These are phyloP conservation scores for Paecilomyces variotii DNA, from an alignment of 2,329 filamentous ascomycete species.

Conservation along the genomic window DNA sequence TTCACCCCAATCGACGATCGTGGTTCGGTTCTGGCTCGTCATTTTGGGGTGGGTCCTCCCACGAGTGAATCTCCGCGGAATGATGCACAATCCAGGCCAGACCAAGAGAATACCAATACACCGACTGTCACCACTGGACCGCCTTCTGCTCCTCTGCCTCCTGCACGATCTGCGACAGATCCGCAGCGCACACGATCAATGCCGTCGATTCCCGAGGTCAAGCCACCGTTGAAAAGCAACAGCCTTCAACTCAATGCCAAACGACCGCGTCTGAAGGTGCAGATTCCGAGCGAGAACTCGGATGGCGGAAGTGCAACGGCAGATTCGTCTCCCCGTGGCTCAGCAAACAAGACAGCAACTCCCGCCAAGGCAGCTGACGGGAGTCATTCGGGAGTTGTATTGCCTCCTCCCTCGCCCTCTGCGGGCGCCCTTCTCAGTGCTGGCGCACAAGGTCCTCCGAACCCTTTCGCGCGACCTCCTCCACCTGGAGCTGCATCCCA, in stretches of 20 bases:
- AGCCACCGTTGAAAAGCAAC: conserved; percentile 69
- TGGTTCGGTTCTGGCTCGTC: conserved; percentile 77
- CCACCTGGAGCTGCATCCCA: conserved; percentile 49
- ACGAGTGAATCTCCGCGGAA: conserved; percentile 39
- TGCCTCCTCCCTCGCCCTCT: conserved; percentile 89
- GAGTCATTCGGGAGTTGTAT: conserved; percentile 62
- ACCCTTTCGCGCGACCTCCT: conserved; percentile 84
- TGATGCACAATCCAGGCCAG: conserved; percentile 33
- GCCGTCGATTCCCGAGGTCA: conserved; percentile 60
- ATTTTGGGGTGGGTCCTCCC: conserved; percentile 61
- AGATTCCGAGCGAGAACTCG: conserved; percentile 87
- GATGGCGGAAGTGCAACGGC: conserved; percentile 65
- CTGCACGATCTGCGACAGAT: conserved; percentile 43
- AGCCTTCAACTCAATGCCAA: conserved; percentile 61
- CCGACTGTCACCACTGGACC: conserved; percentile 48
- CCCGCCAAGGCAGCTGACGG: conserved; percentile 49
- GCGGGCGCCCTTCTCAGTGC: conserved; percentile 79
- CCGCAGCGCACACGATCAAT: conserved; percentile 44
- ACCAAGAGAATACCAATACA: conserved; percentile 46
- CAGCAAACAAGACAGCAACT: conserved; percentile 53
- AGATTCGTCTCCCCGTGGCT: conserved; percentile 57
- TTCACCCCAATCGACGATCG: conserved; percentile 96
- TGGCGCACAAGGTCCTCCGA: conserved; percentile 84
- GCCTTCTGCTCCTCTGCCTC: conserved; percentile 49
- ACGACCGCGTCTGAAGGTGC: conserved; percentile 79